phyloP scores from a whole-genome alignment of 2,329 filamentous ascomycete genomes.

The Triangularia verruculosa region DNA sequence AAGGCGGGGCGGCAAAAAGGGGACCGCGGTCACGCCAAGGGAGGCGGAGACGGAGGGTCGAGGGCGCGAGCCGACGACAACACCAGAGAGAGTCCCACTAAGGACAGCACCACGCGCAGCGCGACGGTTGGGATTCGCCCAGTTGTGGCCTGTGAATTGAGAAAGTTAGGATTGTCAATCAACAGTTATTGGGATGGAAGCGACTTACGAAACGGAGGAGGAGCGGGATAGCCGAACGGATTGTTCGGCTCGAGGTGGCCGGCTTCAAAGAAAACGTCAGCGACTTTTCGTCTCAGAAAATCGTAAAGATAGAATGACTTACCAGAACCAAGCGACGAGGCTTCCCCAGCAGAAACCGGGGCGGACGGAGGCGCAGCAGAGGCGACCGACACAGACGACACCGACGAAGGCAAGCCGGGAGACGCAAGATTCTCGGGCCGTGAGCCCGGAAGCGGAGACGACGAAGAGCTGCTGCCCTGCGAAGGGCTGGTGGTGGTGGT shows the following conservation, averaged over 20 bases:
- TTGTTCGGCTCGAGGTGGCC: conserved; percentile 1
- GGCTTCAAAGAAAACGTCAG: not conserved
- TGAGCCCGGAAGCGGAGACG: not conserved
- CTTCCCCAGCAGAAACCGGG: not conserved
- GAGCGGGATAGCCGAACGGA: conserved; percentile 3
- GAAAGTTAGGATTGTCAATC: not conserved
- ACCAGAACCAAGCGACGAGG: not conserved
- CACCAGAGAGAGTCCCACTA: not conserved
- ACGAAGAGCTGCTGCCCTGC: not conserved
- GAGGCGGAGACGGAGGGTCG: not conserved
- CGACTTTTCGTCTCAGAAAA: not conserved
- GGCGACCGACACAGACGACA: not conserved
- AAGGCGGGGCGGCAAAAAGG: not conserved
- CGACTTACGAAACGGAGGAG: conserved; percentile 2
- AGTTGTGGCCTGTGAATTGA: conserved; percentile 1
- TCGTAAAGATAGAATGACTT: not conserved
- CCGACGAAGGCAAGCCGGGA: not conserved
- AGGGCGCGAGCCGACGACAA: not conserved
- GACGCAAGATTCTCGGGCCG: not conserved
- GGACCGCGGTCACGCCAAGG: not conserved
- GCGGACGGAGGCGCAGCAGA: not conserved
- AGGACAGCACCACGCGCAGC: not conserved
- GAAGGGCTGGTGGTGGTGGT: not conserved
- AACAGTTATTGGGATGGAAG: not conserved
- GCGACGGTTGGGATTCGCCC: not conserved